Base-by-base conservation (phyloP, 2,329 filamentous ascomycete genomes). In the Alternaria gaisen region DNA sequence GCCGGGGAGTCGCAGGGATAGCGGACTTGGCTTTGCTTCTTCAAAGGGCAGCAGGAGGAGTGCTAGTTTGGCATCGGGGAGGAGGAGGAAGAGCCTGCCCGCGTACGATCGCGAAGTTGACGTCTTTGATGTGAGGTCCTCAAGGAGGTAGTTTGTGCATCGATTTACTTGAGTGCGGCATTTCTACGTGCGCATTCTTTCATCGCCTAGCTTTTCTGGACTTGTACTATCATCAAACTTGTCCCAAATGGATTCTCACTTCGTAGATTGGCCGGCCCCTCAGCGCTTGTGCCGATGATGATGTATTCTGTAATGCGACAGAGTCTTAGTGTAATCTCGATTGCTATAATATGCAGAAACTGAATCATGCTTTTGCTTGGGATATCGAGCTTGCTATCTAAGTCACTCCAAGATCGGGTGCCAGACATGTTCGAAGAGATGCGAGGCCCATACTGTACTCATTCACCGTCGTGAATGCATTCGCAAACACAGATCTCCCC, bases 81-180 rank as follows among this genome's bases (percentile, higher is more conserved):
- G 67, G 14, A 56, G 68, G 22, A 58, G 56, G 16, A 56, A 60
- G 22, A 70, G 70, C 11, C 36, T 66, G 47, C 54, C 63, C 14
- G 63, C 60, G 16, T 63, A 65, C 32, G 71, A 76, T 12, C 70
- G 70, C 18, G 72, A 73, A 50, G 69, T 73, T 30, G 71, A 75
- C 43, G 66, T 63, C 38, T 61, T 70, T 34, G 72, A 72, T 36
- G 54, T 69, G 0, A 63, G 67, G n/a, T 47, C 60, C 43, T 63
- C 67, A 20, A 58, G 66, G 48, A 61, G 67, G 41, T 69, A 55
- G 41, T 20, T 24, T 18, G 20, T 9, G 46, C 20, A 8, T 38
- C 4, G 9, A 10, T 36, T 32, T 48, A 8, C 28, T 34, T 20
- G 3, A 3, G 22, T 14, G 40, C 28, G 28, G 28, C 10, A 30